Conservation (phyloP, 768 basidiomycete species). For the Trametes cubensis region DNA sequence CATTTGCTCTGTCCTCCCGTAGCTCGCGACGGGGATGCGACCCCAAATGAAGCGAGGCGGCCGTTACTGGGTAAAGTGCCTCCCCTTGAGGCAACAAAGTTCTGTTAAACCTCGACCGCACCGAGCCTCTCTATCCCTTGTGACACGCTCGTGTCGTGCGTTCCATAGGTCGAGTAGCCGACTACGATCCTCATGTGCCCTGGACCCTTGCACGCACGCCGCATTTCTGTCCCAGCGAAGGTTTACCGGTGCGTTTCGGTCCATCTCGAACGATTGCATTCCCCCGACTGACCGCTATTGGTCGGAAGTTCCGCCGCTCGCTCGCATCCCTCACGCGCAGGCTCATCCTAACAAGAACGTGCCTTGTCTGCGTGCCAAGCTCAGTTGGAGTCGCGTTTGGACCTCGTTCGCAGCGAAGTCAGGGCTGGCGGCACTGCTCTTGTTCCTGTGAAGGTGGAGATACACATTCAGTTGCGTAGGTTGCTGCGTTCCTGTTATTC, state of each 20-base stretch:
- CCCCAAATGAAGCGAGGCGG: not conserved
- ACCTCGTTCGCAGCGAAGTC: too few relatives aligned
- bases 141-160: constrained; percentile 5
- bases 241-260: constrained; percentile 14
- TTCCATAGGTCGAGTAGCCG: not conserved
- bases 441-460: not conserved
- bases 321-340: not conserved
- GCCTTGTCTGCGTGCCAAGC: too few relatives aligned
- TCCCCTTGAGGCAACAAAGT: not conserved
- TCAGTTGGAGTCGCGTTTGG: too few relatives aligned
- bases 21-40: not conserved
- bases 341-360: not conserved
- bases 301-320: constrained; percentile 2
- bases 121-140: constrained; percentile 2
- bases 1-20: not conserved
- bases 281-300: constrained; percentile 8
- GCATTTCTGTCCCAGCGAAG: constrained; percentile 3
- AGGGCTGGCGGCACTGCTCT: too few relatives aligned
- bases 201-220: not conserved
- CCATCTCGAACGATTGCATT: constrained; percentile 1
- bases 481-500: not conserved
- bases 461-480: not conserved
- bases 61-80: not conserved
- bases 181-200: not conserved
- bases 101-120: not conserved